phyloP scores from a whole-genome alignment of 2,329 filamentous ascomycete genomes.

The Pseudogymnoascus sp. region DNA sequence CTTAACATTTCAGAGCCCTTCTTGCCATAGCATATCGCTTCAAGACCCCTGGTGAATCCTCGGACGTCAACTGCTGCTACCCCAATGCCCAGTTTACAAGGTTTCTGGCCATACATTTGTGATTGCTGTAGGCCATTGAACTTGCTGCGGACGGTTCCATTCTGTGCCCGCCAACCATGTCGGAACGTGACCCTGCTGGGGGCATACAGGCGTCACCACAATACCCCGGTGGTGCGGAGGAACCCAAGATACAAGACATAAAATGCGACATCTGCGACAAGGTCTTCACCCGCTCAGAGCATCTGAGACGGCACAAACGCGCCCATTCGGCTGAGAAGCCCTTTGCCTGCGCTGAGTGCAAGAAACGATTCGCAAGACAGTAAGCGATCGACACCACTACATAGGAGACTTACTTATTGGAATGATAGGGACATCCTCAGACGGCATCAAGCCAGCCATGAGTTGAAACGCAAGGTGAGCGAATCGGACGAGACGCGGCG shows the following conservation, averaged over 20 bases:
- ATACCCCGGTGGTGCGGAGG: neutral
- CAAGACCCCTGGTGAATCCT: neutral
- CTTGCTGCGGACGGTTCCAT: neutral
- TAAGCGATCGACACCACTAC: neutral
- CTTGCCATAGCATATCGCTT: neutral
- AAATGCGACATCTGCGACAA: constrained; percentile 9
- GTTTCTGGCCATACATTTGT: neutral
- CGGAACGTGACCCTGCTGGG: neutral
- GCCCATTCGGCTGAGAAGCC: constrained; percentile 48
- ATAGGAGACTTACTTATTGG: neutral
- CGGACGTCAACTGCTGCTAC: neutral
- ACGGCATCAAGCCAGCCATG: constrained; percentile 10
- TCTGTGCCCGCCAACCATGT: constrained; percentile 5
- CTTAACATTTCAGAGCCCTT: neutral
- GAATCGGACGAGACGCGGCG: neutral
- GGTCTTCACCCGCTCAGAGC: constrained; percentile 45
- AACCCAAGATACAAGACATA: constrained; percentile 2
- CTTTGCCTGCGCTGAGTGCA: constrained; percentile 7
- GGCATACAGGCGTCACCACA: neutral
- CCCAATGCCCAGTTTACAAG: neutral
- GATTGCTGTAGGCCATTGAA: neutral
- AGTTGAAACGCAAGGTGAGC: constrained; percentile 7
- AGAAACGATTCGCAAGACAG: constrained; percentile 9
- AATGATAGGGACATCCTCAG: constrained; percentile 4
- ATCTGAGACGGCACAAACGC: constrained; percentile 47